Evolutionary conservation across 192 early-diverging fungal genomes (phyloP).

Genomic region (Chytriomyces confervae): DNA sequence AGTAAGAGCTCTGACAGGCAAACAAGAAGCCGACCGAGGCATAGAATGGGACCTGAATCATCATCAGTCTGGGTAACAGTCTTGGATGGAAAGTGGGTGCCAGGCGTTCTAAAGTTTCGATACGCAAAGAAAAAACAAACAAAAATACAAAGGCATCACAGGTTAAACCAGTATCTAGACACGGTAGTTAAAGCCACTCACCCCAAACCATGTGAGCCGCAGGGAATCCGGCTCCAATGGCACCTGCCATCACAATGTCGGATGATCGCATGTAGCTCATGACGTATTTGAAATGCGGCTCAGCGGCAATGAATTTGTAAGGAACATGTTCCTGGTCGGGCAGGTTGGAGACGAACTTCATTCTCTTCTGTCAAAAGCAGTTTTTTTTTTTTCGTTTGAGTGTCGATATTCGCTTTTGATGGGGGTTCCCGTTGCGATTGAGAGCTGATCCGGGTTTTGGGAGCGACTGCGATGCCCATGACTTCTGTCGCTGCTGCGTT

Average conservation of each 20-base stretch:
- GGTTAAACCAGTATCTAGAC: too few species aligned
- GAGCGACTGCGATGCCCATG: too few species aligned
- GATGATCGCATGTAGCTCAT: slow-evolving; percentile 86
- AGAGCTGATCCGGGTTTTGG: too few species aligned
- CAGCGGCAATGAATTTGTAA: slow-evolving; percentile 85
- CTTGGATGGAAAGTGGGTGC: slow-evolving; percentile 53
- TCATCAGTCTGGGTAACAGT: slow-evolving; percentile 50
- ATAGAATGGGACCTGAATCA: slow-evolving; percentile 59
- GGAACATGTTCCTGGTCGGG: slow-evolving; percentile 53
- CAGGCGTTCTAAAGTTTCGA: slow-evolving; percentile 41
- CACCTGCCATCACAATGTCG: slow-evolving; percentile 75
- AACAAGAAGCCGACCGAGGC: slow-evolving; percentile 77
- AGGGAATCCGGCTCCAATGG: slow-evolving; percentile 71
- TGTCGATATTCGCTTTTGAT: too few species aligned
- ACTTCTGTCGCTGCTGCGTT: too few species aligned
- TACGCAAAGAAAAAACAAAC: too few species aligned
- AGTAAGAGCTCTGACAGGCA: slow-evolving; percentile 72
- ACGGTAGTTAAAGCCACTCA: not conserved
- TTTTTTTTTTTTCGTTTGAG: too few species aligned
- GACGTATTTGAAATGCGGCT: slow-evolving; percentile 90
- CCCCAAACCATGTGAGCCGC: slow-evolving; percentile 73
- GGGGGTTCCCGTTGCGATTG: too few species aligned
- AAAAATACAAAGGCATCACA: too few species aligned
- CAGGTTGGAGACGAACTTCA: slow-evolving; percentile 53
- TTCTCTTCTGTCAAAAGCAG: not conserved